Base-by-base conservation (phyloP, 176 grass and related monocot species). In the Oryza meridionalis region DNA sequence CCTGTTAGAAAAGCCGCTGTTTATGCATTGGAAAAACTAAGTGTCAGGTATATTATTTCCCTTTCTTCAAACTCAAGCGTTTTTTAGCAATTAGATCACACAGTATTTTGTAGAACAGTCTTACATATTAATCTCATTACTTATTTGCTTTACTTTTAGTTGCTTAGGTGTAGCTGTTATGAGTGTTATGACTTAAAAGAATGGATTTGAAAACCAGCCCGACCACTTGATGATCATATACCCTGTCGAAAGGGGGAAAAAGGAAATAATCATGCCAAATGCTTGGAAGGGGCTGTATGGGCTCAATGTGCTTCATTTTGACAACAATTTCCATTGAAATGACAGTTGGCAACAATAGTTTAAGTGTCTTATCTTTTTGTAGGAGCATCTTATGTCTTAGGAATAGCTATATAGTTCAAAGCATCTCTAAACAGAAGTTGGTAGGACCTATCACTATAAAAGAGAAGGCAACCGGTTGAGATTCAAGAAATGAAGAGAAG, bases 1-100 rank as follows among this genome's bases (percentile, higher is more conserved):
- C 14, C 46, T 77, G 70, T 90, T 55, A 87, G 80, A 88, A 81
- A 91, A 75, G 82, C 84, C 40, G 51, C 62, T 67, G 58, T 78
- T 89, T 72, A 91, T 88, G 89, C 92, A 68, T 75, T 94, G 75
- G 87, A 92, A 69, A 94, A 67, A 75, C 82, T 94, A 61, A 73
- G 87, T 89, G 67, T 83, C 64, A 94, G 87, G 92, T 94, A 77
- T 67, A 69, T 51, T 62, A 16, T 82, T 67, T 67, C 6, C 43
- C 17, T 70, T 53, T 76, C 4, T 69, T 88, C 11, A 11, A 40
- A 67, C 9, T 79, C 25, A 59, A 82, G 45, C 27, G 31, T 75
- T 29, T 84, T 67, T 51, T 32, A 61, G 29, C 26, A 33, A 84
- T 42, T n/a, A 26, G 75, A 49, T 45, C 26, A 70, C 11, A 22